phyloP scores from a whole-genome alignment of 202 grass and related monocot genomes.

The Dendrocalamus latiflorus region DNA sequence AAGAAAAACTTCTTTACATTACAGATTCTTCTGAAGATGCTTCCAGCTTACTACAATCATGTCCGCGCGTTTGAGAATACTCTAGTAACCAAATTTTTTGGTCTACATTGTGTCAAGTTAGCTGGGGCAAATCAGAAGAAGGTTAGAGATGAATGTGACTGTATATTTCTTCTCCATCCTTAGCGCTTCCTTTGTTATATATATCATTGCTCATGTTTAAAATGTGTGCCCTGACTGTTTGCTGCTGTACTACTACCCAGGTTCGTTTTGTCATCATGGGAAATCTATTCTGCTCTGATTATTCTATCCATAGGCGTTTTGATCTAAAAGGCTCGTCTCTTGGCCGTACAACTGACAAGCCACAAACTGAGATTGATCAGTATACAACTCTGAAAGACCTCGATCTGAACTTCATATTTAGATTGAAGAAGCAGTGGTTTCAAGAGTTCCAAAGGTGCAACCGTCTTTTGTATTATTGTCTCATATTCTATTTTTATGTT shows the following conservation, averaged over 20 bases:
- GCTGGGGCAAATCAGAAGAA: slow-evolving; percentile 91
- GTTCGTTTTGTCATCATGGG: slow-evolving; percentile 99
- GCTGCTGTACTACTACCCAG: slow-evolving; percentile 38
- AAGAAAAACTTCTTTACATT: slow-evolving; percentile 6
- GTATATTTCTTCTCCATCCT: slow-evolving; percentile 23
- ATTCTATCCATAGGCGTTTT: slow-evolving; percentile 83
- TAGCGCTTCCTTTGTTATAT: background rate
- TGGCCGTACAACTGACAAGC: slow-evolving; percentile 84
- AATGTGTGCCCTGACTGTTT: slow-evolving; percentile 20
- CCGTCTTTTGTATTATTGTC: slow-evolving; percentile 10
- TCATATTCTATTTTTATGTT: background rate
- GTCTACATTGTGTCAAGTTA: slow-evolving; percentile 92
- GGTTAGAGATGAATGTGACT: slow-evolving; percentile 51
- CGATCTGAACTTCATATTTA: slow-evolving; percentile 97
- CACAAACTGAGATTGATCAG: slow-evolving; percentile 83
- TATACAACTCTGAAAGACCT: slow-evolving; percentile 98
- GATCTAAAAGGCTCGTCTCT: slow-evolving; percentile 99
- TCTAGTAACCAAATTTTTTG: slow-evolving; percentile 89
- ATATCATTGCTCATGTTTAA: background rate
- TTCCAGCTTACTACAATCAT: slow-evolving; percentile 96
- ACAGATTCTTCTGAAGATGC: slow-evolving; percentile 98
- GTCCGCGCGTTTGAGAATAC: slow-evolving; percentile 83
- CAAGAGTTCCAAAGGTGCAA: slow-evolving; percentile 82
- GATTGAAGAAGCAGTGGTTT: slow-evolving; percentile 75
- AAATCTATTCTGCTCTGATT: slow-evolving; percentile 87